Base-by-base conservation (phyloP, 345 rosid species). In the Zanthoxylum bungeanum region DNA sequence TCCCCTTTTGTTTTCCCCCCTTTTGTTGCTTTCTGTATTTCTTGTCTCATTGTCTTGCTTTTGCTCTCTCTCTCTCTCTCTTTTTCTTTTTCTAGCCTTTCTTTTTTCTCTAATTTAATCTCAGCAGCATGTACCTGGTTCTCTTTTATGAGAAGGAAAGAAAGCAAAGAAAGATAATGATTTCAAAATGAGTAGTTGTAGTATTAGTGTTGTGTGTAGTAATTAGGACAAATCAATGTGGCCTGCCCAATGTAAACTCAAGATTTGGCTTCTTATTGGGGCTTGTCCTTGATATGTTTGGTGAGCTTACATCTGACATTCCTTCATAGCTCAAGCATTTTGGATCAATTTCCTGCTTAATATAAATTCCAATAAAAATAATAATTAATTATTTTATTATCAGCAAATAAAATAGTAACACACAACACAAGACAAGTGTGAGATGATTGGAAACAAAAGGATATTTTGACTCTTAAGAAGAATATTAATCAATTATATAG, bases 201-300 rank as follows among this genome's bases (percentile, higher is more conserved):
- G 10, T 56, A 27, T 7, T 28, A 12, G n/a, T n/a, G n/a, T n/a
- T n/a, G n/a, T n/a, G n/a, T n/a, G n/a, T n/a, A n/a, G n/a, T n/a
- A n/a, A n/a, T n/a, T n/a, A n/a, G 67, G 55, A 39, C 9, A 30
- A 30, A 66, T 84, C 88, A 92, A 77, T 68, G 92, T 85, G 91
- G 81, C 80, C 97, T 83, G 53, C 98, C 99, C 88, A 95, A 79
- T 31, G 98, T 92, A 80, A 95, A 95, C 71, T 95, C 99, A 74
- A 95, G 87, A 82, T 91, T 95, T 59, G 98, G 99, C 80, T 81
- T 93, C 87, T 82, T n/a, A n/a, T n/a, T 85, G 74, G 88, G 89
- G 83, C 92, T 89, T 79, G 91, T 72, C 78, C 88, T 91, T 44
- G 94, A 83, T 61, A 77, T 79, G 61, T 83, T 87, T 72, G 98